Base-by-base conservation (phyloP, 805 yeast species). In the Lachancea kluyveri region DNA sequence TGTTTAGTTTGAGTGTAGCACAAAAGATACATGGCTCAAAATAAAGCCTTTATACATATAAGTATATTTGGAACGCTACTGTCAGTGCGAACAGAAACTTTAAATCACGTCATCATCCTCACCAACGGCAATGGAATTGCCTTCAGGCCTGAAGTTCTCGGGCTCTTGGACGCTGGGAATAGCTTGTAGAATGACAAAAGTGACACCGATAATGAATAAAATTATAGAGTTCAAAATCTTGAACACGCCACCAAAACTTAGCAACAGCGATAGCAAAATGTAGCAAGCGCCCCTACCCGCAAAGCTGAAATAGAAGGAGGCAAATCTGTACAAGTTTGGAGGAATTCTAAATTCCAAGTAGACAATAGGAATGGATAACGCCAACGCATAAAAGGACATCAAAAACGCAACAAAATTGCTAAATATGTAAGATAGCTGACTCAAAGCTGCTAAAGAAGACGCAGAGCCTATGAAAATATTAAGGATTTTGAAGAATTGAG, bases 141-240 rank as follows among this genome's bases (percentile, higher is more conserved):
- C 65, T 25, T 65, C 77, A 22, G 68, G 60, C 48, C 70, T 81
- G 83, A 86, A 84, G 59, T 80, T 84, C 36, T 73, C 81, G 12
- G 95, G 96, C 17, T 87, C 80, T 32, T 82, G 78, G 24, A 84
- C 64, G 39, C 81, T 72, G 12, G 88, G 86, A 17, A 82, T 57
- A 30, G 80, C 79, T 57, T 85, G 92, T 48, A 85, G 67, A 1
- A 60, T 72, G 29, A 69, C 52, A 57, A 67, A 85, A 3, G 59
- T 70, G 14, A 74, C 50, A 17, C 95, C 95, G 15, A 76, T 56
- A 3, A 74, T 24, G 23, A 74, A 68, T n/a, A 83, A 62, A 9
- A 81, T 30, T 7, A 79, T 41, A 2, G 79, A 79, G n/a, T 74
- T 62, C 25, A 83, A 52, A 22, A 72, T 48, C 42, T 86, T 68